These are phyloP conservation scores for Micractinium conductrix DNA, from an alignment of 139 green algal species.

Conservation along the genomic window DNA sequence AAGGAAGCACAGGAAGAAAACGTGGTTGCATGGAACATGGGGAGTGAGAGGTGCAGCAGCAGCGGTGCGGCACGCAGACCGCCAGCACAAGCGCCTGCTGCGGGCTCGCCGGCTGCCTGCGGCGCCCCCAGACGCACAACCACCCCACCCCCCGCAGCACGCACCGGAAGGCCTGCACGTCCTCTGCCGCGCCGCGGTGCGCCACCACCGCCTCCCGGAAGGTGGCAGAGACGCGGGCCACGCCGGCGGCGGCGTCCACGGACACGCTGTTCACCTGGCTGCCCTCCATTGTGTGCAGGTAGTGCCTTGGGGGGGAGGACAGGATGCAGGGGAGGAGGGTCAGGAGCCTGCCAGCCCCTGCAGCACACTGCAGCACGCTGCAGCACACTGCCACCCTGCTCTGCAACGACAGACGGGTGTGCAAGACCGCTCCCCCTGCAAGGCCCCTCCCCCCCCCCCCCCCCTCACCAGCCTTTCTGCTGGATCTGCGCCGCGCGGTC, in stretches of 20 bases:
- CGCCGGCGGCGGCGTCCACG: neutral
- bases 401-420: neutral
- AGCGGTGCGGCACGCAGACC: neutral
- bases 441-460: neutral
- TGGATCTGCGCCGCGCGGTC: slow-evolving; percentile 29
- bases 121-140: neutral
- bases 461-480: slow-evolving; percentile 37
- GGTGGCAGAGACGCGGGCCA: slow-evolving; percentile 9
- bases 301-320: slow-evolving; percentile 18
- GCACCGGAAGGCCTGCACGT: slow-evolving; percentile 21
- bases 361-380: neutral
- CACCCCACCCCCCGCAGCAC: neutral
- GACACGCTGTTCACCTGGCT: slow-evolving; percentile 29
- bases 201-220: slow-evolving; percentile 38
- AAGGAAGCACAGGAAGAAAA: neutral
- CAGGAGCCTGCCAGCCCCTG: too few relatives aligned
- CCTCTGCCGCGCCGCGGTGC: slow-evolving; percentile 11
- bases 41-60: too few relatives aligned
- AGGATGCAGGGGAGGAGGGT: neutral
- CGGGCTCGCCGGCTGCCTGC: neutral
- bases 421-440: neutral
- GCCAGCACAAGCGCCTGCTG: neutral
- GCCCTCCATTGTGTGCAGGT: slow-evolving; percentile 40
- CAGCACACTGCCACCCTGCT: neutral
- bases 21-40: neutral